These are phyloP conservation scores for Cornus kousa DNA, from an alignment of 148 eudicot genomes.

Conservation along the genomic window DNA sequence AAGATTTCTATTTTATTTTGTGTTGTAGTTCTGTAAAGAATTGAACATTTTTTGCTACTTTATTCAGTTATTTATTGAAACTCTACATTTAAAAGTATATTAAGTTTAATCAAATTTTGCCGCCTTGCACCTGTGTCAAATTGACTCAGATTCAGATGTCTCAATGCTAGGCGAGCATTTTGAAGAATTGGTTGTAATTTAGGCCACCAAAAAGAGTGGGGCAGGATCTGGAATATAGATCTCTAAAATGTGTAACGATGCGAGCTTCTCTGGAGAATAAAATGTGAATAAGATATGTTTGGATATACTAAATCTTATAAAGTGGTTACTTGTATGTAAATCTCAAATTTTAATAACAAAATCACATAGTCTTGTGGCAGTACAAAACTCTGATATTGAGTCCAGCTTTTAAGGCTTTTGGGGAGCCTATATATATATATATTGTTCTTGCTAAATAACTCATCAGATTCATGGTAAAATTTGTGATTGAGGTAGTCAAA, in stretches of 20 bases:
- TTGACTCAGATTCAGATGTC: background rate
- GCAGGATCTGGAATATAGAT: background rate
- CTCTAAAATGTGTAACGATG: background rate
- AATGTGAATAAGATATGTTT: background rate
- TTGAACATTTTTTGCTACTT: background rate
- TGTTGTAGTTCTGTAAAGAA: background rate
- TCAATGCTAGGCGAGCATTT: background rate
- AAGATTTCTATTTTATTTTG: background rate
- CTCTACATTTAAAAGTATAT: background rate
- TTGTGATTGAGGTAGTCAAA: background rate
- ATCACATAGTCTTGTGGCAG: background rate
- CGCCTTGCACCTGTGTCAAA: background rate
- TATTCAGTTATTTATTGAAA: background rate
- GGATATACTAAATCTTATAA: too few species aligned
- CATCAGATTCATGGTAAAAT: background rate
- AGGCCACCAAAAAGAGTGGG: background rate
- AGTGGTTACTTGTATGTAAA: too few species aligned
- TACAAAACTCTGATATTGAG: background rate
- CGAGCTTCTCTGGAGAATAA: background rate
- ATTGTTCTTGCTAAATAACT: background rate
- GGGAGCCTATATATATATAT: background rate
- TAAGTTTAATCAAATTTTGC: background rate
- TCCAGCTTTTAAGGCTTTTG: background rate
- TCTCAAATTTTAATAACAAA: background rate
- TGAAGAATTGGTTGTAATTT: background rate